These are phyloP conservation scores for Clavispora santaluciae DNA, from an alignment of 805 yeast genomes.

Conservation along the genomic window DNA sequence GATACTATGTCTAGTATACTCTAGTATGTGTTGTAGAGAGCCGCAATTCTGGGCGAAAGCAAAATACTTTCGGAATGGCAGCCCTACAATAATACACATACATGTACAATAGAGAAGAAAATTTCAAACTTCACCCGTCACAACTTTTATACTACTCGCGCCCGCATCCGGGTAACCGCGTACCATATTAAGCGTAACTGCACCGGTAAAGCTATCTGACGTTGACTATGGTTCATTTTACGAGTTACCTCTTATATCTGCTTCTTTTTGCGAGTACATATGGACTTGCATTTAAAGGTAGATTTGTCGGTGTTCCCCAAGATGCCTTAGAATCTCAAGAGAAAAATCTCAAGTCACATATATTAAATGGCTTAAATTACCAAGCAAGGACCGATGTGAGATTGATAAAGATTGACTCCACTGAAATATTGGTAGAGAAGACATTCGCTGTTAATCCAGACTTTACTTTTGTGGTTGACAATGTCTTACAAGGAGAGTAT, in stretches of 20 bases:
- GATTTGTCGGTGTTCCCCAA: slow-evolving; percentile 25
- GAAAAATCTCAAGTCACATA: slow-evolving; percentile 5
- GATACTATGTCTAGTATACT: slow-evolving; percentile 40
- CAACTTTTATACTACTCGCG: slow-evolving; percentile 9
- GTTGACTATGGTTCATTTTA: slow-evolving; percentile 2
- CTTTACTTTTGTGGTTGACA: slow-evolving; percentile 21
- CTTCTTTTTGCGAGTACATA: background rate
- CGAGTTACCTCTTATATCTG: background rate
- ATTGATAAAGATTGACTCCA: slow-evolving; percentile 11
- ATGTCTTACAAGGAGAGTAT: slow-evolving; percentile 28
- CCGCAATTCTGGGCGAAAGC: slow-evolving; percentile 31
- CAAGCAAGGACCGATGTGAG: slow-evolving; percentile 27
- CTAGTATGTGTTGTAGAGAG: slow-evolving; percentile 50
- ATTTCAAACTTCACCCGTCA: background rate
- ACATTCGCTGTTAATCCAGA: slow-evolving; percentile 17
- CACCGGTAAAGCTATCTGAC: background rate
- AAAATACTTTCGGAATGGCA: slow-evolving; percentile 21
- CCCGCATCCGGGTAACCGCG: slow-evolving; percentile 22
- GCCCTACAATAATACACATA: slow-evolving; percentile 50
- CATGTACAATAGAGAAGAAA: slow-evolving; percentile 39
- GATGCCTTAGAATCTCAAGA: slow-evolving; percentile 11
- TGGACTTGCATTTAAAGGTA: slow-evolving; percentile 18
- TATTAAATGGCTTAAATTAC: slow-evolving; percentile 34
- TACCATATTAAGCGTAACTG: background rate
- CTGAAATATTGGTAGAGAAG: background rate